Percentiles rank a stretch among this genome's conserved stretches.
These are phyloP conservation scores for Puccinia triticina DNA, from an alignment of 1,284 basidiomycete genomes.

Conservation along the genomic window DNA sequence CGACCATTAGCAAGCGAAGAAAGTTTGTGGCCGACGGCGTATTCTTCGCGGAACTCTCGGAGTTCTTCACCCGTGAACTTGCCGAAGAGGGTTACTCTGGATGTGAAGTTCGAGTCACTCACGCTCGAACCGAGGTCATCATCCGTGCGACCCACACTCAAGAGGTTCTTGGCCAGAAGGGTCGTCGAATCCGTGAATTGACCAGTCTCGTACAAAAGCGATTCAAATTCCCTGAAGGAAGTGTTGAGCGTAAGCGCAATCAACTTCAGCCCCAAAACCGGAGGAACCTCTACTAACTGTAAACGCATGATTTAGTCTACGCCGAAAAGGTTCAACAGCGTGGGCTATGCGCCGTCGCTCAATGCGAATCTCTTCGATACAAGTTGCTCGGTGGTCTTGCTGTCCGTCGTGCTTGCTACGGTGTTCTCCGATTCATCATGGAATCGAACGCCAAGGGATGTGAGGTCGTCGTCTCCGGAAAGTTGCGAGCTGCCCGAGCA, in stretches of 20 bases:
- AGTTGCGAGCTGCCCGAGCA: constrained; percentile 98
- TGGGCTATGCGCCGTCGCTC: constrained; percentile 96
- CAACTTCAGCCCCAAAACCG: not conserved
- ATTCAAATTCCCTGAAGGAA: constrained; percentile 99
- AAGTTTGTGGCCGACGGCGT: constrained; percentile 97
- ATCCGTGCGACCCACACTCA: constrained; percentile 99
- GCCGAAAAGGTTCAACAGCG: constrained; percentile 99
- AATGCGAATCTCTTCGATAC: constrained; percentile 98
- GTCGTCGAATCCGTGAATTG: constrained; percentile 97
- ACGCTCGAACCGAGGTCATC: constrained; percentile 99
- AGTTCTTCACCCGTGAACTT: constrained; percentile 82
- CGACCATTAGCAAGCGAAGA: constrained; percentile 51
- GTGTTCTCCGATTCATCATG: constrained; percentile 99
- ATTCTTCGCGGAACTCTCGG: constrained; percentile 65
- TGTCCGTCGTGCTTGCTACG: constrained; percentile 98
- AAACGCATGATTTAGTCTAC: constrained; percentile 66
- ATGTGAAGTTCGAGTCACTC: constrained; percentile 99
- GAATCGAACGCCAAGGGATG: constrained; percentile 99
- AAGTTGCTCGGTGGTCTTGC: constrained; percentile 99
- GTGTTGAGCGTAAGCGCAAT: constrained; percentile 70
- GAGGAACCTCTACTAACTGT: not conserved
- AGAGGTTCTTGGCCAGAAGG: constrained; percentile 99
- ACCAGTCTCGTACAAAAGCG: constrained; percentile 98
- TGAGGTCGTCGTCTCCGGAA: constrained; percentile 99
- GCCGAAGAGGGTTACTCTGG: constrained; percentile 99